Evolutionary conservation across 164 flowering plant genomes (phyloP).

Genomic region (Kingdonia uniflora): DNA sequence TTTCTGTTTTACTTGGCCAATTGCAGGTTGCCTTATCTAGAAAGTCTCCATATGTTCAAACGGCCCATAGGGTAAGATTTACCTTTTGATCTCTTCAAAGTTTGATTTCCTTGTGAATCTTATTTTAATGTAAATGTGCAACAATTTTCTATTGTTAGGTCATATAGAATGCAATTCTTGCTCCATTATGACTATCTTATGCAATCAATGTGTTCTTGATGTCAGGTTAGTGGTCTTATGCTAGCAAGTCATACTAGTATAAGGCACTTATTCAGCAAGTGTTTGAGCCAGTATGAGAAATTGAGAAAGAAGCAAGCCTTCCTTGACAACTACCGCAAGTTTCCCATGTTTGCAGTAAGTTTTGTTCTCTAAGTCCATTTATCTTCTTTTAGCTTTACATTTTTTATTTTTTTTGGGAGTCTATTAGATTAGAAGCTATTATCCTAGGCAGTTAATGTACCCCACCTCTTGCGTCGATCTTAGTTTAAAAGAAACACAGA

Average conservation of each 20-base stretch:
- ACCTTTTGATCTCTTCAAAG: background rate
- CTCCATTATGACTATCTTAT: too few species aligned
- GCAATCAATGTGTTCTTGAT: background rate
- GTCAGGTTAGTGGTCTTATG: slow-evolving; percentile 97
- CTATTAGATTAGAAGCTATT: too few species aligned
- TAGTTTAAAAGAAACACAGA: too few species aligned
- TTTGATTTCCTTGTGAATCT: slow-evolving; percentile 1
- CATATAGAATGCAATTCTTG: too few species aligned
- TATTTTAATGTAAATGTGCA: background rate
- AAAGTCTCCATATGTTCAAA: slow-evolving; percentile 97
- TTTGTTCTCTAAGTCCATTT: background rate
- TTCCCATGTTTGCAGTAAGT: slow-evolving; percentile 99
- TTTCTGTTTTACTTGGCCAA: slow-evolving; percentile 5
- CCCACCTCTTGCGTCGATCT: too few species aligned
- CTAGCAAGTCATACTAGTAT: slow-evolving; percentile 97
- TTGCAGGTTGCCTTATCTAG: slow-evolving; percentile 95
- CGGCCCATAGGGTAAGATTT: slow-evolving; percentile 74
- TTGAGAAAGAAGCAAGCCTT: slow-evolving; percentile 97
- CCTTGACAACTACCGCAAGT: slow-evolving; percentile 92
- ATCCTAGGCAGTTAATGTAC: too few species aligned
- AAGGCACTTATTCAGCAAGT: slow-evolving; percentile 92
- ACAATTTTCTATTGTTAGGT: too few species aligned
- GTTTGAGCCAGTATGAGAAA: slow-evolving; percentile 91
- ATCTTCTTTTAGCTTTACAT: background rate
- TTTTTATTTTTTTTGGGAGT: too few species aligned